Conservation (phyloP, 176 grass and related monocot species). For the Ananas comosus region DNA sequence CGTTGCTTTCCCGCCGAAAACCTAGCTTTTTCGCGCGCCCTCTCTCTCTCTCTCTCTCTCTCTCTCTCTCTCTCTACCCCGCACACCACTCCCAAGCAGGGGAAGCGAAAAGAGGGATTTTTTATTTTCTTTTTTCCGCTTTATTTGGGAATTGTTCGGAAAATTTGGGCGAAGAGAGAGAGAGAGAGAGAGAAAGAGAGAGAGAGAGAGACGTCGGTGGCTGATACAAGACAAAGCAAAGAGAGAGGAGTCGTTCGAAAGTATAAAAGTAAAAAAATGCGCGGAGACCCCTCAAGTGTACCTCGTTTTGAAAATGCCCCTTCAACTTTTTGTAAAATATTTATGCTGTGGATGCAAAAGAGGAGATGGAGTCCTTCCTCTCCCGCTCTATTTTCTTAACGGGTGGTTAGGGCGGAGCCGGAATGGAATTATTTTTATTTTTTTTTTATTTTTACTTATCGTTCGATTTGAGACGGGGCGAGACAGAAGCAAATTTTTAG, state of each 20-base stretch:
- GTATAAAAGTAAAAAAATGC: neutral
- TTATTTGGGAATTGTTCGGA: slow-evolving; percentile 15
- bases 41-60: neutral
- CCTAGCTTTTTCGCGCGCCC: neutral
- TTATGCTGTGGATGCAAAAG: too few species aligned
- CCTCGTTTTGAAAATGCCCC: too few species aligned
- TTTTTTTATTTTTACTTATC: too few species aligned
- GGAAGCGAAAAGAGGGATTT: slow-evolving; percentile 15
- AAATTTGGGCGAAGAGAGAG: neutral
- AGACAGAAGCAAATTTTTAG: too few species aligned
- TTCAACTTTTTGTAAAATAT: too few species aligned
- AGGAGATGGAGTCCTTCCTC: too few species aligned
- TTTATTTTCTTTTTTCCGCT: slow-evolving; percentile 1
- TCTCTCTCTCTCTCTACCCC: neutral
- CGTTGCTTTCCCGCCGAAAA: neutral
- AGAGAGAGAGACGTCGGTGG: neutral
- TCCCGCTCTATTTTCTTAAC: too few species aligned
- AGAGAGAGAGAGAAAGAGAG: slow-evolving; percentile 12
- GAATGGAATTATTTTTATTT: too few species aligned
- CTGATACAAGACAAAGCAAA: neutral
- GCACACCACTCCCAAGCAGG: neutral
- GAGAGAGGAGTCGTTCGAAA: neutral
- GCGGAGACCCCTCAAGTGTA: neutral
- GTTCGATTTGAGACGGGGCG: too few species aligned
- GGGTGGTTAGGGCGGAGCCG: too few species aligned